These are phyloP conservation scores for Cucumis hystrix DNA, from an alignment of 306 rosid genomes.

Conservation along the genomic window DNA sequence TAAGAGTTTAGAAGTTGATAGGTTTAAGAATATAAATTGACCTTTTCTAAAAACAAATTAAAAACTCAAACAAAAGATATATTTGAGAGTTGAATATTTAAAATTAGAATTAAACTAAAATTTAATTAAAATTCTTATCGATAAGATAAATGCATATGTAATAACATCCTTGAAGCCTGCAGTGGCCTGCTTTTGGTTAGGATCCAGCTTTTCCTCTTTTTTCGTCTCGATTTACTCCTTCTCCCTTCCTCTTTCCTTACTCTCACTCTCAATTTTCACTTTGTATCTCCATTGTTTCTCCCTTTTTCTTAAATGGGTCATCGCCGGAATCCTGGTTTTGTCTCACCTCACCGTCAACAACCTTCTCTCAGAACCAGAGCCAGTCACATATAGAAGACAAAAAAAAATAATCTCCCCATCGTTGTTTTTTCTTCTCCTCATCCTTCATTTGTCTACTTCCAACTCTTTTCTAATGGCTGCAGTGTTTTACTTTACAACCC, in stretches of 20 bases:
- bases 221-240: neutral
- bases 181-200: neutral
- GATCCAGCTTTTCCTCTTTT: neutral
- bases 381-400: neutral
- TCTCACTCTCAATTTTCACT: neutral
- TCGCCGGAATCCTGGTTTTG: constrained; percentile 22
- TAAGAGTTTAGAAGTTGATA: too few relatives aligned
- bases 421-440: neutral
- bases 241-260: constrained; percentile 2
- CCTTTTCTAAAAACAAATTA: neutral
- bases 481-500: constrained; percentile 2
- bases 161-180: neutral
- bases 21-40: too few relatives aligned
- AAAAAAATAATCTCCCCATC: neutral
- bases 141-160: neutral
- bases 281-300: neutral
- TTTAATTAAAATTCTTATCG: neutral
- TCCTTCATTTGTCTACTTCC: constrained; percentile 1
- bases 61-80: neutral
- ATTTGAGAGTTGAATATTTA: neutral
- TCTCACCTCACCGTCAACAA: constrained; percentile 3
- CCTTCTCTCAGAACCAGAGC: constrained; percentile 3
- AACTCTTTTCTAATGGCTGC: constrained; percentile 21
- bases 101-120: neutral
- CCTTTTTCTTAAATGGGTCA: constrained; percentile 22